These are phyloP conservation scores for Colletotrichum cuscutae DNA, from an alignment of 2,329 filamentous ascomycete genomes.

Conservation along the genomic window DNA sequence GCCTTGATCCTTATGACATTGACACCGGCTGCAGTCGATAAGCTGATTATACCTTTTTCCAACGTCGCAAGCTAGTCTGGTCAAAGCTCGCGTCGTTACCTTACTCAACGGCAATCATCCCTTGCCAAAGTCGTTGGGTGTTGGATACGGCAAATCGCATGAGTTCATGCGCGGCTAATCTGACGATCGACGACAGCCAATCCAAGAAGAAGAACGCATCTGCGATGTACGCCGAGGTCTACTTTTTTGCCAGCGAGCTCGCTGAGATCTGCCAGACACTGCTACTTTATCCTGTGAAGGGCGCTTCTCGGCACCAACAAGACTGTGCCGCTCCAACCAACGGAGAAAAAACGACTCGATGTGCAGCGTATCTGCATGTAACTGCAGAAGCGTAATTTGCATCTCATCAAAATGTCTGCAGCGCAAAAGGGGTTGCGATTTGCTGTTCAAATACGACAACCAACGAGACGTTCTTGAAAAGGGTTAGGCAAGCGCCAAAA, in stretches of 20 bases:
- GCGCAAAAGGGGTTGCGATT: slow-evolving; percentile 14
- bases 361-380: slow-evolving; percentile 10
- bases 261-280: neutral
- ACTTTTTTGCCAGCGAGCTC: neutral
- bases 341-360: neutral
- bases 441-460: neutral
- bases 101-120: neutral
- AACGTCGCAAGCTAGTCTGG: neutral
- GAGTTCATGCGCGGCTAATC: neutral
- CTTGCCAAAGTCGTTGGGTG: neutral
- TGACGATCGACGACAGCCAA: neutral
- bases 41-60: neutral
- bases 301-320: neutral
- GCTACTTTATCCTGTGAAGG: neutral
- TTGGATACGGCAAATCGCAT: neutral
- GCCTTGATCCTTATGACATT: neutral
- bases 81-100: neutral
- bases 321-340: slow-evolving; percentile 17
- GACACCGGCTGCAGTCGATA: neutral
- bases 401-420: slow-evolving; percentile 28
- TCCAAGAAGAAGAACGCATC: neutral
- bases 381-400: slow-evolving; percentile 34
- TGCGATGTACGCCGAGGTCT: neutral
- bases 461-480: neutral
- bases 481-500: neutral